A percentile compares a stretch with the other conserved stretches of the same genome.
Conservation (phyloP, 2,329 filamentous ascomycete species). For the Rhynchosporium secalis region DNA sequence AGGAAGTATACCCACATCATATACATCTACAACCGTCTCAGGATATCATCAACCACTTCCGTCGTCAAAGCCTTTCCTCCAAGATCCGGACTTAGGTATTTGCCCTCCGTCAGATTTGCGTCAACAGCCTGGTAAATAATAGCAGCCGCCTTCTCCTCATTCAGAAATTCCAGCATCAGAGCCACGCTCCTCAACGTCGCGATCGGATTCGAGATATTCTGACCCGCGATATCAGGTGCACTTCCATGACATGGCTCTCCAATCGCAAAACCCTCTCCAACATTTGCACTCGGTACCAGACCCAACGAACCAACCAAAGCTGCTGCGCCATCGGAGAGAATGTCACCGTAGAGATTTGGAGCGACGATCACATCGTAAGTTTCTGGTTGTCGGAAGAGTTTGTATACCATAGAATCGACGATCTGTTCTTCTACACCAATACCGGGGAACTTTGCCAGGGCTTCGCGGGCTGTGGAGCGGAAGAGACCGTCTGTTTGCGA, state of each 20-base stretch:
- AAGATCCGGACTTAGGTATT: constrained; percentile 82
- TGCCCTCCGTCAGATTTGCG: constrained; percentile 80
- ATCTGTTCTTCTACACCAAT: constrained; percentile 92
- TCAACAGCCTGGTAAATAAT: constrained; percentile 92
- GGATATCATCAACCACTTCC: constrained; percentile 83
- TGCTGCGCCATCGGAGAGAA: constrained; percentile 91
- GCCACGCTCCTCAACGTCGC: constrained; percentile 89
- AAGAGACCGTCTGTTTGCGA: constrained; percentile 96
- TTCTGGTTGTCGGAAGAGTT: constrained; percentile 93
- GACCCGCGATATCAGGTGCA: constrained; percentile 92
- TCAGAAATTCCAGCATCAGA: constrained; percentile 94
- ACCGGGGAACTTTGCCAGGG: constrained; percentile 67
- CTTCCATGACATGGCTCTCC: constrained; percentile 97
- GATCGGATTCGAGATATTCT: constrained; percentile 93
- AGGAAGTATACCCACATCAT: neutral
- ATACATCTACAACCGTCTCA: constrained; percentile 68
- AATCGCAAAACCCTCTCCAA: constrained; percentile 91
- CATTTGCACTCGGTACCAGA: constrained; percentile 91
- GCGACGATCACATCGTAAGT: constrained; percentile 98
- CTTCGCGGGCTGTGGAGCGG: constrained; percentile 73
- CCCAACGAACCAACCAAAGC: constrained; percentile 90
- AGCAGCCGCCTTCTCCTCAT: constrained; percentile 82
- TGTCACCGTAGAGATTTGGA: constrained; percentile 96
- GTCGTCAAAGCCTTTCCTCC: constrained; percentile 84
- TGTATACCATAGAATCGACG: constrained; percentile 99